Percentiles rank a stretch among this genome's conserved stretches.
These are phyloP conservation scores for Dovyalis caffra DNA, from an alignment of 345 rosid species.

Conservation along the genomic window DNA sequence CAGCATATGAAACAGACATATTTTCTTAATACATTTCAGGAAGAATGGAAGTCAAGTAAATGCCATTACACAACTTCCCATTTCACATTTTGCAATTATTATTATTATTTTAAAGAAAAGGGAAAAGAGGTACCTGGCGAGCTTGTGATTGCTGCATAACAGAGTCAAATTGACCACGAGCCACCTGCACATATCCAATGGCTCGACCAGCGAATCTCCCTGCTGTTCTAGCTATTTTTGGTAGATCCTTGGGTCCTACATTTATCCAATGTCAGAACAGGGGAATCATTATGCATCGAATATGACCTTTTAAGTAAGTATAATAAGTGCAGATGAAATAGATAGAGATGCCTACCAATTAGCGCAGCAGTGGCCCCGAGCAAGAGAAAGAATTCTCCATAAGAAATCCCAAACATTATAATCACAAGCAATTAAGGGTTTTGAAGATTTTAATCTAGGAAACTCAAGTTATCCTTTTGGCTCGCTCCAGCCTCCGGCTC, in stretches of 20 bases:
- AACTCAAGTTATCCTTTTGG: neutral
- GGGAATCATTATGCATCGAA: neutral
- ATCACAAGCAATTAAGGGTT: neutral
- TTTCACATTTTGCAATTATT: neutral
- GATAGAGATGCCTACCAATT: slow-evolving; percentile 15
- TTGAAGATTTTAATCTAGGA: neutral
- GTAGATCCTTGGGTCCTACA: slow-evolving; percentile 84
- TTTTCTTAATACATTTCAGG: neutral
- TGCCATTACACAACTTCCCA: neutral
- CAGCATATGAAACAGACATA: no score
- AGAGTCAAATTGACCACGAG: slow-evolving; percentile 82
- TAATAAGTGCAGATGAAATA: neutral
- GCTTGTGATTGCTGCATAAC: slow-evolving; percentile 89
- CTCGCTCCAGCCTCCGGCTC: neutral
- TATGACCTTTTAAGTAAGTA: no score
- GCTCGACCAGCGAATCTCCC: slow-evolving; percentile 83
- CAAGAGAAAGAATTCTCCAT: slow-evolving; percentile 32
- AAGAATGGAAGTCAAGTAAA: neutral
- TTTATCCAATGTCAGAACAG: neutral
- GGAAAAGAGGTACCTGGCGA: slow-evolving; percentile 54
- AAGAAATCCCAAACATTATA: slow-evolving; percentile 28
- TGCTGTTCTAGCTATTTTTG: slow-evolving; percentile 63
- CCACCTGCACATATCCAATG: slow-evolving; percentile 74
- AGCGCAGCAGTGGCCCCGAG: slow-evolving; percentile 31
- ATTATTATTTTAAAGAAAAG: no score